These are phyloP conservation scores for Phoma sp. DNA, from an alignment of 2,329 filamentous ascomycete genomes.

Conservation along the genomic window DNA sequence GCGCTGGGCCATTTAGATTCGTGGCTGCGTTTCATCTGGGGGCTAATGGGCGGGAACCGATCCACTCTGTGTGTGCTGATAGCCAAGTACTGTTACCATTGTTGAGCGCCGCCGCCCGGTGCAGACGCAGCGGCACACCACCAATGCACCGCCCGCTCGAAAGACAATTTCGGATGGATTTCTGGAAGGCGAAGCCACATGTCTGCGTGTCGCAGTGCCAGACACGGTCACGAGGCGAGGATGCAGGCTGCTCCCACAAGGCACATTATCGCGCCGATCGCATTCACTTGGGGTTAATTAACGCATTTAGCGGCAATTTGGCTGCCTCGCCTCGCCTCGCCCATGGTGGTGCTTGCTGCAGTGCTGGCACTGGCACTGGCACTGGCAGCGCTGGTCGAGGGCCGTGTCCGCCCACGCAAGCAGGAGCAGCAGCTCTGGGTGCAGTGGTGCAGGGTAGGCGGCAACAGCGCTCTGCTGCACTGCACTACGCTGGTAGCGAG, in stretches of 20 bases:
- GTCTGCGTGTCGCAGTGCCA: neutral
- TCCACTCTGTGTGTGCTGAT: neutral
- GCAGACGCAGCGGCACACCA: neutral
- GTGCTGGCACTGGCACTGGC: constrained; percentile 3
- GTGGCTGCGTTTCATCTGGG: constrained; percentile 12
- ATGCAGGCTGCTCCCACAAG: constrained; percentile 5
- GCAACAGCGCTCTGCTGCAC: too few species aligned
- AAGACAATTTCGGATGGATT: neutral
- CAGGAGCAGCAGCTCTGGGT: constrained; percentile 1
- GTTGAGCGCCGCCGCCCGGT: neutral
- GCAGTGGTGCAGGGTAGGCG: neutral
- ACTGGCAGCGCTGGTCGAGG: constrained; percentile 1
- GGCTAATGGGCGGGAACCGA: constrained; percentile 5
- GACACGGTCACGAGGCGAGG: neutral
- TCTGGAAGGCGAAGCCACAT: constrained; percentile 1
- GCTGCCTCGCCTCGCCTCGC: constrained; percentile 10
- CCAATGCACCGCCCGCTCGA: neutral
- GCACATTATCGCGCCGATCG: constrained; percentile 26
- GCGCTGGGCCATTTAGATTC: neutral
- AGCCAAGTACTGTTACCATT: neutral
- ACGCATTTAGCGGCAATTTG: constrained; percentile 14
- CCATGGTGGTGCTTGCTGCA: constrained; percentile 4
- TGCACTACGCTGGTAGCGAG: neutral
- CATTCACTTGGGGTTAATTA: neutral
- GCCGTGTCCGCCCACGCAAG: neutral